Percentiles rank a stretch among this genome's conserved stretches.
Evolutionary conservation across 208 protist genomes (phyloP).

Genomic region (Strigomonas galati): DNA sequence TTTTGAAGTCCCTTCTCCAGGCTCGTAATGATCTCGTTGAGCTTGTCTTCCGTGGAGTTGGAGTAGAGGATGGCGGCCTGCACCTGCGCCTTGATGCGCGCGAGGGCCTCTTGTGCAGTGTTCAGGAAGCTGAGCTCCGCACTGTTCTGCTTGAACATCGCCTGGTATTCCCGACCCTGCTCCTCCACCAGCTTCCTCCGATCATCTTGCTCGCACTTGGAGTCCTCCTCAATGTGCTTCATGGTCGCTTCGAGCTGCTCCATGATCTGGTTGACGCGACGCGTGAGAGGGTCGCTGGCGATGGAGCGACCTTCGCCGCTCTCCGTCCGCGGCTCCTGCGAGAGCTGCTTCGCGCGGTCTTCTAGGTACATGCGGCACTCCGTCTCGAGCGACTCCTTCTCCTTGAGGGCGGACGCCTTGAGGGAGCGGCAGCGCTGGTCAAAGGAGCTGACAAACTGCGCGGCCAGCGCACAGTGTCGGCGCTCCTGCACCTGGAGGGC

Average conservation of each 20-base stretch:
- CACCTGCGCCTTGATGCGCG: conserved; percentile 64
- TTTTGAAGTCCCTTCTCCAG: conserved; percentile 21
- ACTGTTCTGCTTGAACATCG: conserved; percentile 41
- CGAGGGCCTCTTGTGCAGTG: conserved; percentile 52
- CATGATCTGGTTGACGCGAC: conserved; percentile 30
- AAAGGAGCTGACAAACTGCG: conserved; percentile 40
- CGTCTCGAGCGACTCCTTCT: conserved; percentile 34
- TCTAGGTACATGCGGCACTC: conserved; percentile 44
- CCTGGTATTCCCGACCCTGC: conserved; percentile 20
- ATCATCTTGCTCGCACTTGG: conserved; percentile 23
- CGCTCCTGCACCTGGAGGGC: conserved; percentile 49
- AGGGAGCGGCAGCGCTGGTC: conserved; percentile 31
- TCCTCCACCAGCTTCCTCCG: conserved; percentile 23
- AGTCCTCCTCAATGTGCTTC: conserved; percentile 28
- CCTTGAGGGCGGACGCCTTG: conserved; percentile 26
- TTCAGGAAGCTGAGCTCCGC: conserved; percentile 61
- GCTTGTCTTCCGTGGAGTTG: conserved; percentile 40
- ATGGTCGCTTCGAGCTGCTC: conserved; percentile 17
- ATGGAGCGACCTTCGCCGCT: conserved; percentile 16
- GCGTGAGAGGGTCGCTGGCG: conserved; percentile 20
- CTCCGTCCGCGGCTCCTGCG: conserved; percentile 23
- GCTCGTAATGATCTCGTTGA: conserved; percentile 25
- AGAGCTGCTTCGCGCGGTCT: conserved; percentile 30
- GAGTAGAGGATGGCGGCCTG: conserved; percentile 55
- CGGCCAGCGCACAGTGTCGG: conserved; percentile 36